A percentile compares a stretch with the other conserved stretches of the same genome.
Evolutionary conservation across 2,329 filamentous ascomycete species (phyloP).

Genomic region (Calonectria ilicicola): DNA sequence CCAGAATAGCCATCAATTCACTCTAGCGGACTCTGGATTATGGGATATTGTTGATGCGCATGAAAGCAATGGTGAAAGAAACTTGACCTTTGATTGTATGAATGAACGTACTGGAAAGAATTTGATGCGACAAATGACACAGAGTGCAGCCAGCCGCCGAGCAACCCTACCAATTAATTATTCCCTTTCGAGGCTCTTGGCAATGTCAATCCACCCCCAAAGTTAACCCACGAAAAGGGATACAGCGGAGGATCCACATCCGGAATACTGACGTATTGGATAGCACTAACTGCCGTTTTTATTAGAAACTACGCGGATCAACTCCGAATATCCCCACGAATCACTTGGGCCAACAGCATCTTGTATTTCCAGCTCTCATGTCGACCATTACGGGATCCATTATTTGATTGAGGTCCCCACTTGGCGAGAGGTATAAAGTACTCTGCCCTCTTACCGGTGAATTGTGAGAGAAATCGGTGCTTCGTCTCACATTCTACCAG

Average conservation of each 20-base stretch:
- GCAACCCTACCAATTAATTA: background rate
- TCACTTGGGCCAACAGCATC: background rate
- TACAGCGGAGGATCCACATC: background rate
- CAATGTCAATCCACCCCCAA: background rate
- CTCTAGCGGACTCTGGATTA: too few species aligned
- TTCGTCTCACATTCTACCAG: background rate
- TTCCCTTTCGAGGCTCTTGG: background rate
- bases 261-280: background rate
- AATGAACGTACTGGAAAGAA: background rate
- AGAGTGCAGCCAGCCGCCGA: too few species aligned
- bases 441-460: background rate
- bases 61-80: too few species aligned
- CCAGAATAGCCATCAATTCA: background rate
- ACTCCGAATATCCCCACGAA: slow-evolving; percentile 9
- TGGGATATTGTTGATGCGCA: too few species aligned
- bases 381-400: too few species aligned
- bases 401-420: background rate
- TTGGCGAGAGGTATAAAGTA: background rate
- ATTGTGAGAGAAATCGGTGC: background rate
- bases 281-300: background rate
- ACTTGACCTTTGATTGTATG: background rate
- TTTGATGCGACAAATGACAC: too few species aligned
- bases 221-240: background rate
- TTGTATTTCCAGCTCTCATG: background rate
- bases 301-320: background rate